Evolutionary conservation across 257 asterid genomes (phyloP).

Genomic region (Penstemon newberryi): DNA sequence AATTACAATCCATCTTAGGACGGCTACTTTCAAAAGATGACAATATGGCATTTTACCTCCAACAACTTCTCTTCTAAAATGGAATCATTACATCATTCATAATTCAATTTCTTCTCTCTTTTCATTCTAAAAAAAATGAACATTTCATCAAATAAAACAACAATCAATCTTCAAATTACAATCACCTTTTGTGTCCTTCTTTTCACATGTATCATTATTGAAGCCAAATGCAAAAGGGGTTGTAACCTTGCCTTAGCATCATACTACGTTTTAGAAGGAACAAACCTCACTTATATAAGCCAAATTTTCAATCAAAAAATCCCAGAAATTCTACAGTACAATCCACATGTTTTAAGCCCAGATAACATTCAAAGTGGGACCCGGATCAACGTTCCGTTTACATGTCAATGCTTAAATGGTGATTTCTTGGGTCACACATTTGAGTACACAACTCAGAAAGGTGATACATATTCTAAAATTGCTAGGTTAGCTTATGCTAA

Average conservation of each 20-base stretch:
- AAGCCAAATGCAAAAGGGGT: slow-evolving; percentile 60
- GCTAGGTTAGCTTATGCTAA: slow-evolving; percentile 54
- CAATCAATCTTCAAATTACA: neutral
- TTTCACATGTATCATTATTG: slow-evolving; percentile 28
- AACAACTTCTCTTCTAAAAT: slow-evolving; percentile 20
- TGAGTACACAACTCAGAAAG: slow-evolving; percentile 46
- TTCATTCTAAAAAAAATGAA: slow-evolving; percentile 32
- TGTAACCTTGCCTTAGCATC: slow-evolving; percentile 73
- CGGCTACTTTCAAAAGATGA: slow-evolving; percentile 37
- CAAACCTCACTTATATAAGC: slow-evolving; percentile 64
- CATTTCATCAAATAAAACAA: slow-evolving; percentile 25
- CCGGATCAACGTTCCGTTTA: slow-evolving; percentile 61
- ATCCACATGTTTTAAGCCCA: slow-evolving; percentile 38
- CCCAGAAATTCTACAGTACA: slow-evolving; percentile 45
- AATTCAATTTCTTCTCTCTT: slow-evolving; percentile 15
- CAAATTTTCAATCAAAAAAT: slow-evolving; percentile 40
- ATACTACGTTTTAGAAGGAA: slow-evolving; percentile 55
- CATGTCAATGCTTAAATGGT: slow-evolving; percentile 77
- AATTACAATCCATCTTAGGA: slow-evolving; percentile 22
- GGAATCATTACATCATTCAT: slow-evolving; percentile 39
- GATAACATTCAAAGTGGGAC: slow-evolving; percentile 42
- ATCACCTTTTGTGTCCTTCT: slow-evolving; percentile 23
- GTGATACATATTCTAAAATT: slow-evolving; percentile 58
- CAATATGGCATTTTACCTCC: slow-evolving; percentile 36
- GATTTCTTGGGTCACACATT: slow-evolving; percentile 78